Evolutionary conservation across 345 rosid genomes (phyloP), one percentile per base, ranked within the genome.

Genomic region (Dovyalis caffra): DNA sequence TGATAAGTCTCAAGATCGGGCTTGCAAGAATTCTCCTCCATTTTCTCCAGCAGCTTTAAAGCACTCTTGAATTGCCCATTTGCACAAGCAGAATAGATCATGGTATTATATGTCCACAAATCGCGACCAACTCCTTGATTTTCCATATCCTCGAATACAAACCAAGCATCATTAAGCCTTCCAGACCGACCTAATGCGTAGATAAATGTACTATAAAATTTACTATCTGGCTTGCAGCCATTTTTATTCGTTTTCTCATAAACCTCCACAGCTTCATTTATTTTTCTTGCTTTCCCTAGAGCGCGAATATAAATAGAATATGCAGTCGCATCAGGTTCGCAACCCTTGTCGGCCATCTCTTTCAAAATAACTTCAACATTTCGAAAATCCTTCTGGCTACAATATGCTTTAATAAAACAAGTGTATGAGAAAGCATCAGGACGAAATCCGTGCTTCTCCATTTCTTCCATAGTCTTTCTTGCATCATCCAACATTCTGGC

Each of bases 101-200:
- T 87, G 14, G 91, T 84, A 79, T 77, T 88, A 78, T 84, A 92
- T 0, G 88, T 84, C 79, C 83, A 60, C 45, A 86, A 80, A 80
- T 89, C 87, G 0, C 79, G 88, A 45, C 33, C n/a, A 72, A 95
- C 84, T 67, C 95, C 92, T 73, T 89, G 92, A 10, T 74, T 79
- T 78, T 73, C 74, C 97, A 95, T 94, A 77, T 95, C 97, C 76
- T 85, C 87, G 25, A 89, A 92, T 53, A 92, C 75, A 69, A 90
- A 90, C 78, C 82, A 74, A 5, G 95, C 95, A 37, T 90, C 92
- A 66, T 84, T 87, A 62, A 83, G 70, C 85, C 97, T 88, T 58
- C 97, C 99, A 16, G 90, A 86, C 76, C 84, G 86, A 14, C 89
- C 79, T 68, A 92, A 57, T 72, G 87, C 77, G 78, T 81, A 91